phyloP scores from a whole-genome alignment of 2,329 filamentous ascomycete species.

The Acrocalymma vagum region DNA sequence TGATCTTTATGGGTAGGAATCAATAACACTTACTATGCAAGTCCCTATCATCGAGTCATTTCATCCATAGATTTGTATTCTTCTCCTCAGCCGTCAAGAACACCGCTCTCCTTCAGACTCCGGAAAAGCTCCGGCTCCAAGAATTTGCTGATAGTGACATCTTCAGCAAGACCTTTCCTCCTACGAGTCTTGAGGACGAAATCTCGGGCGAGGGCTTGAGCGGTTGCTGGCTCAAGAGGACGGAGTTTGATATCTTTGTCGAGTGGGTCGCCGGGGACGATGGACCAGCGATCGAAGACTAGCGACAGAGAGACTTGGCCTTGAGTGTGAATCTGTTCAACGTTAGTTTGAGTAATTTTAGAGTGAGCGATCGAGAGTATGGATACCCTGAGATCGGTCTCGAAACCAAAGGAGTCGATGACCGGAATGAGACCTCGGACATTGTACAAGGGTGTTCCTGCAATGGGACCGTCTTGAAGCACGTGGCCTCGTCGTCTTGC shows the following conservation, averaged over 20 bases:
- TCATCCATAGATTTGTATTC: too few species aligned
- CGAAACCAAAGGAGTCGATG: conserved; percentile 97
- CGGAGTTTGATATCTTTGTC: conserved; percentile 84
- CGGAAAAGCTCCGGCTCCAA: conserved; percentile 93
- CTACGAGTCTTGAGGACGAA: conserved; percentile 96
- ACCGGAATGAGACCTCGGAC: conserved; percentile 92
- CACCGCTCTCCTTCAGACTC: conserved; percentile 85
- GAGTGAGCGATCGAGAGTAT: background rate
- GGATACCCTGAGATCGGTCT: conserved; percentile 81
- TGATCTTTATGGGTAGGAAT: too few species aligned
- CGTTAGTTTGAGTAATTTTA: conserved; percentile 9
- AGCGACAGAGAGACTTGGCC: conserved; percentile 89
- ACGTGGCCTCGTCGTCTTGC: conserved; percentile 90
- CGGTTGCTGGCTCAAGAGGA: conserved; percentile 85
- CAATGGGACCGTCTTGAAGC: conserved; percentile 90
- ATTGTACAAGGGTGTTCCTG: conserved; percentile 91
- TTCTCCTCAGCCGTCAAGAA: conserved; percentile 72
- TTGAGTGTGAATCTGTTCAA: conserved; percentile 80
- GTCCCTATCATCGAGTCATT: too few species aligned
- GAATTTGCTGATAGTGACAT: conserved; percentile 95
- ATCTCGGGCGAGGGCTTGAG: conserved; percentile 90
- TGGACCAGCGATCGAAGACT: conserved; percentile 94
- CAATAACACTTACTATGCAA: too few species aligned
- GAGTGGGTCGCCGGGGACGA: conserved; percentile 94
- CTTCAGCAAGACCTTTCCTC: conserved; percentile 93